These are phyloP conservation scores for Candida nitratophila DNA, from an alignment of 805 yeast species.

Conservation along the genomic window DNA sequence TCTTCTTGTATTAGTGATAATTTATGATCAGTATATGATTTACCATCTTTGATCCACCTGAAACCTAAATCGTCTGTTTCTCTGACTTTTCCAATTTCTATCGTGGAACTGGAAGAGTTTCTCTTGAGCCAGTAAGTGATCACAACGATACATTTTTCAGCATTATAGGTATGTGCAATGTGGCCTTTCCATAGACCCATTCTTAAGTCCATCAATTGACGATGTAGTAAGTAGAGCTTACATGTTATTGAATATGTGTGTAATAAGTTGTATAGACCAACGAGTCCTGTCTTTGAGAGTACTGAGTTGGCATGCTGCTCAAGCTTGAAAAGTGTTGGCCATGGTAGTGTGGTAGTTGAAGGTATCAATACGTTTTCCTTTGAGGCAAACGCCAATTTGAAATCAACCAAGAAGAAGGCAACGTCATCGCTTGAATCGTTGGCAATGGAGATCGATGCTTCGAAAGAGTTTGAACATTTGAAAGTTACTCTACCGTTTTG, in stretches of 20 bases:
- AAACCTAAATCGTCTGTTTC: constrained; percentile 39
- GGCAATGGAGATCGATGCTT: constrained; percentile 71
- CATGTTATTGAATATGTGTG: constrained; percentile 56
- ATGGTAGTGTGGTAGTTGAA: constrained; percentile 22
- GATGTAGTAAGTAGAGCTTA: constrained; percentile 53
- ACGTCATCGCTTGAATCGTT: constrained; percentile 35
- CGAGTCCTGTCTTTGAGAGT: constrained; percentile 37
- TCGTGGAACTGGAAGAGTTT: constrained; percentile 41
- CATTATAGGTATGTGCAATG: constrained; percentile 49
- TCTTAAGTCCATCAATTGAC: constrained; percentile 47
- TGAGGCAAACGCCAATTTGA: constrained; percentile 53
- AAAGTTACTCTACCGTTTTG: constrained; percentile 73
- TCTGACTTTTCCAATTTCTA: constrained; percentile 54
- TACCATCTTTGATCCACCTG: constrained; percentile 59
- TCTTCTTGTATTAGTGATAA: constrained; percentile 23
- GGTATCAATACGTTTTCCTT: constrained; percentile 25
- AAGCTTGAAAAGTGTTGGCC: constrained; percentile 31
- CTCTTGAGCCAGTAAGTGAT: constrained; percentile 61
- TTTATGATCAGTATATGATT: constrained; percentile 12
- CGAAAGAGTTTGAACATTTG: constrained; percentile 56
- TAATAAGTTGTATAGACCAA: constrained; percentile 48
- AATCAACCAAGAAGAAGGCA: constrained; percentile 64
- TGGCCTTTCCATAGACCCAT: constrained; percentile 52
- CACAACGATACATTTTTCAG: constrained; percentile 45
- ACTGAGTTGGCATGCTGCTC: constrained; percentile 51